Base-by-base conservation (phyloP, 2,329 filamentous ascomycete species). In the Alternaria solani region DNA sequence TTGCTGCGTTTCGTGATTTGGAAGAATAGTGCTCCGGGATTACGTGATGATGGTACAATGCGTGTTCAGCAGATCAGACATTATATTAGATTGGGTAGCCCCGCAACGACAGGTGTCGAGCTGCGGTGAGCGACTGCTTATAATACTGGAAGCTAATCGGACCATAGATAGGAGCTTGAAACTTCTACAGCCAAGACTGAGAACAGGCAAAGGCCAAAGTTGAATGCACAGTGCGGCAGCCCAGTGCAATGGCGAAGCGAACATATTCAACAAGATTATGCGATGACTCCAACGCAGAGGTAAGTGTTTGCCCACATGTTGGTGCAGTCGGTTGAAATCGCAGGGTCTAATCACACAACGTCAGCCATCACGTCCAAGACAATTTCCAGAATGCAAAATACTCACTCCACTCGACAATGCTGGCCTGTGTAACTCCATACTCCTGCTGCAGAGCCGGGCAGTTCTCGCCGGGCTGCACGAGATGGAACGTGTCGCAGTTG, bases 351-450 rank as follows among this genome's bases (percentile, higher is more conserved):
- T 8, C 11, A 25, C 11, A 4, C 51, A 8, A 58, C 61, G 2
- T 52, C 53, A 16, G 65, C 28, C 1, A 30, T 5, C 38, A 23
- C 14, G 18, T 41, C 2, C 18, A 12, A 23, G 5, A 4, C 9
- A 2, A 5, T 5, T 23, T 38, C 7, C 18, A 23, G 1, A 0
- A 41, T 2, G 6, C 5, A 18, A 12, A 4, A 41, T 23, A 41
- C 38, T 41, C 18, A 51, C 62, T 68, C 65, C 65, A 68, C 49
- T 54, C 59, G 5, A 41, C 25, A 41, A 67, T 61, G n/a, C 63
- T 36, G 5, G 47, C 42, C 30, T 59, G 36, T 7, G 30, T 56
- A 26, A 68, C 61, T 5, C 30, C 46, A 42, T 61, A 57, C 23
- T 38, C 23, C 16, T 23, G 42, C n/a, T 47, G 20, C 38, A 66